Percentiles rank a stretch among this genome's conserved stretches.
Evolutionary conservation across 257 asterid species (phyloP).

Genomic region (Scutellaria baicalensis): DNA sequence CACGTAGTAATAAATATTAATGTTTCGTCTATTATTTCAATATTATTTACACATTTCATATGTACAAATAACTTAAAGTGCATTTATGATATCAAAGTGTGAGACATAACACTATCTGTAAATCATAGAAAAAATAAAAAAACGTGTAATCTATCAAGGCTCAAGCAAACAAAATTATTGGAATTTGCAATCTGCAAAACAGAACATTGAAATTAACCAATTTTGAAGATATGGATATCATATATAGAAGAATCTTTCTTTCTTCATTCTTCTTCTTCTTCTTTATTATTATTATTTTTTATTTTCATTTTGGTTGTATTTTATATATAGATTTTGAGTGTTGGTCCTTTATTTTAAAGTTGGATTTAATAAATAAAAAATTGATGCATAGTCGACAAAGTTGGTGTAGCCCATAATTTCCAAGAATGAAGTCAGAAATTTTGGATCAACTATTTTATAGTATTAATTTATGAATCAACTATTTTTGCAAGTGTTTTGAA

Average conservation of each 20-base stretch:
- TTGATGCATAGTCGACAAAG: neutral
- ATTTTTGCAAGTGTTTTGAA: too few relatives aligned
- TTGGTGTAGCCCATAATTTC: slow-evolving; percentile 7
- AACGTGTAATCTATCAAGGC: neutral
- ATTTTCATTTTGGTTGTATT: neutral
- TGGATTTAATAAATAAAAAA: neutral
- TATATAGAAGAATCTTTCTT: neutral
- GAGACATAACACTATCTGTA: too few relatives aligned
- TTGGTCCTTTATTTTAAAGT: neutral
- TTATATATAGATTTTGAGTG: neutral
- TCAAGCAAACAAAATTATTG: neutral
- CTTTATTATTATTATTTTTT: neutral
- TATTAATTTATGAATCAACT: too few relatives aligned
- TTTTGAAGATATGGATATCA: slow-evolving; percentile 3
- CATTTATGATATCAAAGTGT: too few relatives aligned
- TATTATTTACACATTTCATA: too few relatives aligned
- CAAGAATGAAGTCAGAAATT: neutral
- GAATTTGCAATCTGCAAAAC: slow-evolving; percentile 17
- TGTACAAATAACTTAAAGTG: too few relatives aligned
- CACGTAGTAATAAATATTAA: too few relatives aligned
- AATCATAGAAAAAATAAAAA: neutral
- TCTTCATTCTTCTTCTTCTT: neutral
- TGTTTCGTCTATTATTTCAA: too few relatives aligned
- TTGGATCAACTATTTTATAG: neutral
- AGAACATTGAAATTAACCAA: slow-evolving; percentile 3